Conservation (phyloP, 2,329 filamentous ascomycete genomes). For the Corynespora cassiicola region DNA sequence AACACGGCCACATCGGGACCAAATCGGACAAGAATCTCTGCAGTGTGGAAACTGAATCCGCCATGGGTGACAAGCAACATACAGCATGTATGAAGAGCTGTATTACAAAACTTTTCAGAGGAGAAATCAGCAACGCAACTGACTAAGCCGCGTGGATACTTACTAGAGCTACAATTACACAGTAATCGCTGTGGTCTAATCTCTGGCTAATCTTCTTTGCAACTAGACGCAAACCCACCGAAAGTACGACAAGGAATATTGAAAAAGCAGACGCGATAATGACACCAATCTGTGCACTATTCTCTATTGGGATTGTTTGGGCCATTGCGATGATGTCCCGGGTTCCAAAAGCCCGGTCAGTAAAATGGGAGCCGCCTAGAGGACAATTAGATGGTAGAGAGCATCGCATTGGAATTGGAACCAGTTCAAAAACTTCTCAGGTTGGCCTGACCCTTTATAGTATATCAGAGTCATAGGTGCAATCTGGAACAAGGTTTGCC, state of each 20-base stretch:
- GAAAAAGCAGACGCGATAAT: constrained; percentile 4
- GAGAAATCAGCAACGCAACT: no score
- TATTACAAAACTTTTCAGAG: constrained; percentile 7
- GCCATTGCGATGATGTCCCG: background rate
- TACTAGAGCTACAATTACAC: constrained; percentile 3
- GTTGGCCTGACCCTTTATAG: no score
- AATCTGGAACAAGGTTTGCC: no score
- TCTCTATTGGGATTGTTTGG: constrained; percentile 5
- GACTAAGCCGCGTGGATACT: background rate
- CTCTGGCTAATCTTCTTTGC: background rate
- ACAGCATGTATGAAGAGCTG: constrained; percentile 6
- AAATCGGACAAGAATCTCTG: constrained; percentile 7
- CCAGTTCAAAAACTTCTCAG: no score
- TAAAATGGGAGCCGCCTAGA: no score
- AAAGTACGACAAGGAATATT: constrained; percentile 4
- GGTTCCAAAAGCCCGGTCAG: no score
- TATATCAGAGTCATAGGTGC: no score
- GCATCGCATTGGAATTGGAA: no score
- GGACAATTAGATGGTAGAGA: no score
- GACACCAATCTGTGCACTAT: constrained; percentile 6
- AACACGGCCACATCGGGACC: constrained; percentile 10
- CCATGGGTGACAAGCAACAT: constrained; percentile 7
- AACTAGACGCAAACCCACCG: constrained; percentile 4
- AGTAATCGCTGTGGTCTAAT: constrained; percentile 4
- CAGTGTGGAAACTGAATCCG: constrained; percentile 10